These are phyloP conservation scores for Crassisporium funariophilum DNA, from an alignment of 768 basidiomycete genomes.

Conservation along the genomic window DNA sequence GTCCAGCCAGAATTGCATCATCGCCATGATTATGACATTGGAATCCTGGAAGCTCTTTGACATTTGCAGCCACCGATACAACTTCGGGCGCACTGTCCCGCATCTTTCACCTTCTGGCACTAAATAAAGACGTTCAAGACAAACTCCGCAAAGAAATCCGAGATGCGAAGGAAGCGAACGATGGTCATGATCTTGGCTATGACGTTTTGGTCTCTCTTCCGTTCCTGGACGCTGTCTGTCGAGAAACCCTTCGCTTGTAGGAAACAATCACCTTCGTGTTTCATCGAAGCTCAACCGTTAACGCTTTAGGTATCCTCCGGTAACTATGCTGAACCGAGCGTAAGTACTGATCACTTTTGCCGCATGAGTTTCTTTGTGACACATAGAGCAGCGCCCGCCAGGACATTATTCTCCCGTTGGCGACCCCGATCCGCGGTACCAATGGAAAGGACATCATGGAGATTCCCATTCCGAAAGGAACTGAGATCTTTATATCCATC, in stretches of 20 bases:
- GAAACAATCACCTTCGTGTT: conserved; percentile 5
- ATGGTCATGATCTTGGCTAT: conserved; percentile 32
- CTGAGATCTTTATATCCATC: conserved; percentile 39
- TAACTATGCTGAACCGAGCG: conserved; percentile 12
- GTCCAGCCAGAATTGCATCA: conserved; percentile 1
- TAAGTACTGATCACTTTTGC: conserved; percentile 7
- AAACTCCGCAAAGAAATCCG: conserved; percentile 39
- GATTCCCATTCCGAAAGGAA: conserved; percentile 40
- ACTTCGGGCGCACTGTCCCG: conserved; percentile 40
- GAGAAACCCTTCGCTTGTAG: conserved; percentile 43
- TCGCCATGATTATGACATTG: conserved; percentile 12
- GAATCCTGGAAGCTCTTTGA: conserved; percentile 22
- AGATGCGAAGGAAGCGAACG: conserved; percentile 16
- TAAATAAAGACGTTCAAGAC: conserved; percentile 28
- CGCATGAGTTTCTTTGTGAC: background rate
- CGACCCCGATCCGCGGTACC: conserved; percentile 33
- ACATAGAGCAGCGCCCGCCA: conserved; percentile 32
- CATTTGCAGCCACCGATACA: conserved; percentile 44
- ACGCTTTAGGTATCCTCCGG: conserved; percentile 20
- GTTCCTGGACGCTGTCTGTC: conserved; percentile 38
- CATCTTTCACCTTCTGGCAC: conserved; percentile 34
- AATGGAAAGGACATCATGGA: conserved; percentile 39
- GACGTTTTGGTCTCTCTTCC: conserved; percentile 38
- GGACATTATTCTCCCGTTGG: conserved; percentile 44
- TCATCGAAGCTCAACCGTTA: background rate